Evolutionary conservation across 1,139 yeast genomes (phyloP).

Genomic region (Nadsonia starkeyi-henricii): DNA sequence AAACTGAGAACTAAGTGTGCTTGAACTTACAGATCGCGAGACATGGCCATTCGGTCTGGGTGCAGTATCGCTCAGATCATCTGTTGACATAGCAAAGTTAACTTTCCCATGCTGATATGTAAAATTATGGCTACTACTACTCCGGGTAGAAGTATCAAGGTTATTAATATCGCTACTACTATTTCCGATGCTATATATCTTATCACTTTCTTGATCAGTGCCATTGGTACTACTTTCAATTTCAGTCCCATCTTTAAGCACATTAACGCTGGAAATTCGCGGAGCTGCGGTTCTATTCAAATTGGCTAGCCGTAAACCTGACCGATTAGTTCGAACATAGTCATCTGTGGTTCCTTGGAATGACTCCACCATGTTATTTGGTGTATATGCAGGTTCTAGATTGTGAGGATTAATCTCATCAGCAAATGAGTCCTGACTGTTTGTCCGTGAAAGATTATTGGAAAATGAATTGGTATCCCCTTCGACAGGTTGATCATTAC

Average conservation of each 20-base stretch:
- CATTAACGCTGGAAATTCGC: background rate
- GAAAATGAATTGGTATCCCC: no score
- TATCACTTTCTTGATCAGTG: background rate
- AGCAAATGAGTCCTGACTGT: background rate
- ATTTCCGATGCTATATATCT: no score
- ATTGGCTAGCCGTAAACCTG: background rate
- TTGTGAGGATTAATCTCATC: background rate
- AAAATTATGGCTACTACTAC: no score
- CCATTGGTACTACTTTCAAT: background rate
- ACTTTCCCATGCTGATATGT: background rate
- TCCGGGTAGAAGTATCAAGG: no score
- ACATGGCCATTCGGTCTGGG: background rate
- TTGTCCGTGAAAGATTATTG: background rate
- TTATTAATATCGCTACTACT: no score
- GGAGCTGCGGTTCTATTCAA: background rate
- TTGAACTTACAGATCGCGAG: conserved; percentile 4
- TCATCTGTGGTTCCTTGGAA: background rate
- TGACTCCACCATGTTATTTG: background rate
- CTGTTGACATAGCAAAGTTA: background rate
- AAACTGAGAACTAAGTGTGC: conserved; percentile 7
- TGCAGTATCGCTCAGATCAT: background rate
- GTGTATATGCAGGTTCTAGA: background rate
- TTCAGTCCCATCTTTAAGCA: background rate
- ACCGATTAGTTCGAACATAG: background rate
- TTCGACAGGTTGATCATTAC: no score